phyloP scores from a whole-genome alignment of 2,329 filamentous ascomycete species.

The Geoglossum cookeanum region DNA sequence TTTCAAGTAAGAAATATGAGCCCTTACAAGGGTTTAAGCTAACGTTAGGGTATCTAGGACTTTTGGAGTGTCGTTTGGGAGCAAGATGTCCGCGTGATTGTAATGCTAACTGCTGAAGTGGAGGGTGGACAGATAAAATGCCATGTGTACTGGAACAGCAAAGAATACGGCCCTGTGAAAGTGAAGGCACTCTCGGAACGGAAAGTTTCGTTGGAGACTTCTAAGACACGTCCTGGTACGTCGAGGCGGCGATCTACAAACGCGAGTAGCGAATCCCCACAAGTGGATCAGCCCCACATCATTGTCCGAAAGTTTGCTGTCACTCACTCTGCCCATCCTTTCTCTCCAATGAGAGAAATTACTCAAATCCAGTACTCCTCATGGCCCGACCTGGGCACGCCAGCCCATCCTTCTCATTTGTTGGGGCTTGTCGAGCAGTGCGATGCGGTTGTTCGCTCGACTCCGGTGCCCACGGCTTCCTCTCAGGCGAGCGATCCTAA shows the following conservation, averaged over 20 bases:
- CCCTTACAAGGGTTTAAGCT: slow-evolving; percentile 9
- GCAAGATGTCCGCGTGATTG: slow-evolving; percentile 81
- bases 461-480: not conserved
- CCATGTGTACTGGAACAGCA: slow-evolving; percentile 76
- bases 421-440: slow-evolving; percentile 78
- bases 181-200: slow-evolving; percentile 66
- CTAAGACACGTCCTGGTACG: slow-evolving; percentile 3
- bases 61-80: slow-evolving; percentile 98
- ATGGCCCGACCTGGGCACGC: slow-evolving; percentile 96
- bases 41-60: slow-evolving; percentile 37
- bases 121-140: slow-evolving; percentile 91
- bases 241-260: slow-evolving; percentile 6
- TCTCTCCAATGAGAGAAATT: slow-evolving; percentile 73
- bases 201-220: slow-evolving; percentile 53
- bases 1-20: slow-evolving; percentile 47
- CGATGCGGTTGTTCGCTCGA: slow-evolving; percentile 45
- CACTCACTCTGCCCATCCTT: slow-evolving; percentile 56
- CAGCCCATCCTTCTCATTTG: slow-evolving; percentile 72
- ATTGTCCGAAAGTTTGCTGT: slow-evolving; percentile 76
- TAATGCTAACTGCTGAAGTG: slow-evolving; percentile 88
- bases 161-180: slow-evolving; percentile 58
- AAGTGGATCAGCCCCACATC: slow-evolving; percentile 49
- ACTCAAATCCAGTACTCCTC: slow-evolving; percentile 86
- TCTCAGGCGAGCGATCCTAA: slow-evolving; percentile 11
- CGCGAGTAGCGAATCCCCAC: not conserved